Evolutionary conservation across 352 stramenopile genomes (phyloP).

Genomic region (Phytophthora sp.): DNA sequence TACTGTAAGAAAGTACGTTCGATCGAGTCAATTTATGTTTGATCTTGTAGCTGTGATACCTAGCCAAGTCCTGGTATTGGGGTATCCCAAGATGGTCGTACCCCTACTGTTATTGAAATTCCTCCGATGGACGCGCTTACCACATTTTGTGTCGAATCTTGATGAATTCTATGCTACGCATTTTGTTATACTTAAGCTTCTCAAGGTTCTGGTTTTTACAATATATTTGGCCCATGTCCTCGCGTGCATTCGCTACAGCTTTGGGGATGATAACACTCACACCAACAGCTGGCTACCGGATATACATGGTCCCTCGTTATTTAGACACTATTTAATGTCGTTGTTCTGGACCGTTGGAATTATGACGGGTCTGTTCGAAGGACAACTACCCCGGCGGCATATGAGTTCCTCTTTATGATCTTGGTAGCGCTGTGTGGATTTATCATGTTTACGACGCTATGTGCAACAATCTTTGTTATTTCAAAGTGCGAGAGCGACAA

Average conservation of each 20-base stretch:
- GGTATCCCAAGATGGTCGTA: constrained; percentile 9
- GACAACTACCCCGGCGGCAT: constrained; percentile 47
- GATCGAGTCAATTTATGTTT: constrained; percentile 45
- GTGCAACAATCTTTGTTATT: constrained; percentile 73
- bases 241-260: constrained; percentile 54
- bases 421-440: constrained; percentile 62
- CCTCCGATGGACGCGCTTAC: constrained; percentile 39
- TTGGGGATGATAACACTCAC: constrained; percentile 46
- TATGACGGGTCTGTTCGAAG: constrained; percentile 65
- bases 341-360: constrained; percentile 68
- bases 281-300: constrained; percentile 52
- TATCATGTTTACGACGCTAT: constrained; percentile 65
- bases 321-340: constrained; percentile 41
- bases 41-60: constrained; percentile 51
- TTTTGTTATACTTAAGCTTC: constrained; percentile 51
- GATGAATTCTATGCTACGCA: constrained; percentile 66
- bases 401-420: constrained; percentile 62
- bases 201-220: constrained; percentile 49
- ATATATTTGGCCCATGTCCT: constrained; percentile 58
- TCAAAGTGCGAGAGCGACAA: constrained; percentile 72
- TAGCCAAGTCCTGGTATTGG: constrained; percentile 15
- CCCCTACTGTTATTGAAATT: constrained; percentile 44
- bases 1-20: constrained; percentile 50
- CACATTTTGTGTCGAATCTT: constrained; percentile 46
- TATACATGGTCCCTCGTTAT: constrained; percentile 8